Evolutionary conservation across 202 grass and related monocot genomes (phyloP), one percentile per base, ranked within the genome.

Genomic region (Dendrocalamus latiflorus): DNA sequence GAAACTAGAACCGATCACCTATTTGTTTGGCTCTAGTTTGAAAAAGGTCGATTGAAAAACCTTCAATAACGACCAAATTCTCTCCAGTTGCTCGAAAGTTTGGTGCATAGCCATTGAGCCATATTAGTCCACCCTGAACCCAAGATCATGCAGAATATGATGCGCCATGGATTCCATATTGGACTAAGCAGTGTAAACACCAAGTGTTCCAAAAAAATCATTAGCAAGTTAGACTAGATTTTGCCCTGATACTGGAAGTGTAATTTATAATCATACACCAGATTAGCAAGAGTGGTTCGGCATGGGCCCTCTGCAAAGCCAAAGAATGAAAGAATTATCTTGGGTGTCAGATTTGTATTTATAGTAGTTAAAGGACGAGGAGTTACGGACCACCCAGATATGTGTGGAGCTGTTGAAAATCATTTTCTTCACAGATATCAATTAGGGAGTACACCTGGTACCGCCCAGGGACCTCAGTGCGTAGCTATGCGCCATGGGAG

Each of bases 371-470:
- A 38, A 66, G 56, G 41, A 39, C 12, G 2, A 13, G 11, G 22
- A 61, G 83, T 68, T 78, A 93, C 87, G 17, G 13, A 98, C 95
- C 95, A 81, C 93, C 91, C 73, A 98, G 85, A 83, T 90, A 80
- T 49, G 93, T 95, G 77, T 98, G 95, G 83, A 98, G 95, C 74
- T 90, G 91, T 92, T 93, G 95, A 68, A 98, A 81, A 86, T 98
- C 91, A 72, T 81, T 88, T 90, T 92, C 84, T 64, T 85, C 83
- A 28, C 93, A 98, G 72, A 93, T 91, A 91, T 98, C 95, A 72
- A 95, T 95, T 74, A 98, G 81, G 24, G 90, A 94, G 78, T 95
- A 95, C 45, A 98, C 87, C 3, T 33, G 30, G 30, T 33, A 33
- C 30, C 0, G 3, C 30, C 30, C 30, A 33, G 30, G 30, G 30